phyloP scores from a whole-genome alignment of 2,329 filamentous ascomycete species.

The Xylaria sp. region DNA sequence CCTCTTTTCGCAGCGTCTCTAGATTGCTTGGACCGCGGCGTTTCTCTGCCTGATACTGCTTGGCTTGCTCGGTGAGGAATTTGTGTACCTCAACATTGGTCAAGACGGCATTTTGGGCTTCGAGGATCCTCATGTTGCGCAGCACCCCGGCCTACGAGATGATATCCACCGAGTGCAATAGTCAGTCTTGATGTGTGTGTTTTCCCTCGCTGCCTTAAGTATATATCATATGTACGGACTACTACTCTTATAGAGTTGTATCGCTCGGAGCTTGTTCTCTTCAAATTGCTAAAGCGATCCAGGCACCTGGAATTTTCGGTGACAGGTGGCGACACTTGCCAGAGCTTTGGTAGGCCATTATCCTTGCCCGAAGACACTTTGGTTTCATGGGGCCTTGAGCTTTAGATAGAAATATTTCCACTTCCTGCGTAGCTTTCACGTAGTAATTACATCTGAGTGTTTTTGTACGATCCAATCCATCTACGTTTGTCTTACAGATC shows the following conservation, averaged over 20 bases:
- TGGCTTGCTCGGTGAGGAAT: constrained; percentile 68
- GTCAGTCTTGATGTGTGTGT: background rate
- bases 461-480: no score
- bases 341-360: background rate
- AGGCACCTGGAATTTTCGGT: background rate
- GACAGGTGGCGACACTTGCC: background rate
- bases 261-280: no score
- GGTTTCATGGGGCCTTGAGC: no score
- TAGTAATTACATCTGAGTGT: no score
- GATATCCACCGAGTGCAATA: background rate
- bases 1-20: constrained; percentile 72
- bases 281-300: background rate
- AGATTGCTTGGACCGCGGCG: constrained; percentile 67
- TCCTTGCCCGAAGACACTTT: no score
- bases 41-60: constrained; percentile 62
- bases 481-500: no score
- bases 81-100: constrained; percentile 79
- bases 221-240: background rate
- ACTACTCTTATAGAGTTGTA: background rate
- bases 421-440: no score
- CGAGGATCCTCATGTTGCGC: constrained; percentile 73
- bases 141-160: background rate
- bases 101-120: constrained; percentile 75
- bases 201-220: background rate
- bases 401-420: no score